Evolutionary conservation across 148 eudicot genomes (phyloP).

Genomic region (Rhododendron simsii): DNA sequence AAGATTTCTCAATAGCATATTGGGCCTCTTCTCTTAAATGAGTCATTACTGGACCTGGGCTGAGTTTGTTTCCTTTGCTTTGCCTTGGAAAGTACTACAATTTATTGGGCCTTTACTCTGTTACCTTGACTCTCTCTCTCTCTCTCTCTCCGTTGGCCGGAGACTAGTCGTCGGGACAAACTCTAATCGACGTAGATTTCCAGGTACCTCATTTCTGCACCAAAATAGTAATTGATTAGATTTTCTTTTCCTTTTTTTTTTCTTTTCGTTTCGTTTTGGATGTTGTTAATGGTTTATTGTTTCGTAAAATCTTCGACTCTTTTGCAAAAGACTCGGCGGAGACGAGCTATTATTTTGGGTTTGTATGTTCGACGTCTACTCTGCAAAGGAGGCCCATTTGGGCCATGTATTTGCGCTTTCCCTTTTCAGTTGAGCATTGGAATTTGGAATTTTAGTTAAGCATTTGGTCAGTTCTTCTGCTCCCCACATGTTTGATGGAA

Average conservation of each 20-base stretch:
- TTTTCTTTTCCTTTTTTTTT: not conserved
- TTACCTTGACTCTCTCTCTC: not conserved
- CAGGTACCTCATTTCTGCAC: not conserved
- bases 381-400: not conserved
- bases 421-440: not conserved
- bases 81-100: not conserved
- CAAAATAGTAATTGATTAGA: not conserved
- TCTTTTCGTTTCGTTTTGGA: too few relatives aligned
- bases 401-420: not conserved
- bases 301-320: not conserved
- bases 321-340: not conserved
- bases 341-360: not conserved
- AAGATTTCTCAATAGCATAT: not conserved
- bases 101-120: not conserved
- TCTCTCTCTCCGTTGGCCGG: not conserved
- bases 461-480: not conserved
- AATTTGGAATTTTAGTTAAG: not conserved
- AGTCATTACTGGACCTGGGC: not conserved
- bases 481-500: constrained; percentile 5
- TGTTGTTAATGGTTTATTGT: not conserved
- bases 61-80: not conserved
- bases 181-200: not conserved
- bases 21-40: not conserved
- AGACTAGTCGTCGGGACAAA: not conserved
- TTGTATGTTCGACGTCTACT: not conserved